These are phyloP conservation scores for Phascolomyces articulosus DNA, from an alignment of 371 early-diverging fungal genomes.

Conservation along the genomic window DNA sequence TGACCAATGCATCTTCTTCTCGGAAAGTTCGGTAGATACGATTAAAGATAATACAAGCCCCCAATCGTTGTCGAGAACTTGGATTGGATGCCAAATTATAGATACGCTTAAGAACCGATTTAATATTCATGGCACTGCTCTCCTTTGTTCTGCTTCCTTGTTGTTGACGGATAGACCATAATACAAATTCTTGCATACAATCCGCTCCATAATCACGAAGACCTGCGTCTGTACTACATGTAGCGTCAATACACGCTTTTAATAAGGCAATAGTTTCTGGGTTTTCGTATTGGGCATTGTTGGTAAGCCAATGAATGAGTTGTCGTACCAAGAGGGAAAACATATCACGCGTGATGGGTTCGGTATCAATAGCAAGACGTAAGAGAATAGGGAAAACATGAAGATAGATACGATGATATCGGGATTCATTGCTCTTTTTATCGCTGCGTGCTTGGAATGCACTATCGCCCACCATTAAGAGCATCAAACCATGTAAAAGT, in stretches of 20 bases:
- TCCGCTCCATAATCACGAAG: constrained; percentile 79
- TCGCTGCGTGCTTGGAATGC: constrained; percentile 53
- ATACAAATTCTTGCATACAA: constrained; percentile 74
- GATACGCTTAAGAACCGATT: constrained; percentile 69
- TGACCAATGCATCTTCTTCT: constrained; percentile 63
- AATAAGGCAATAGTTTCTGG: constrained; percentile 77
- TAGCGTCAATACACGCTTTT: constrained; percentile 70
- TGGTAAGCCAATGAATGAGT: constrained; percentile 83
- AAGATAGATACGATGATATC: constrained; percentile 63
- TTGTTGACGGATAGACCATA: constrained; percentile 77
- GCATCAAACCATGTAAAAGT: constrained; percentile 70
- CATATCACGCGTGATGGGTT: constrained; percentile 69
- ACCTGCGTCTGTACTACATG: constrained; percentile 57
- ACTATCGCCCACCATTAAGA: constrained; percentile 75
- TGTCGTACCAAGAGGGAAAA: constrained; percentile 66
- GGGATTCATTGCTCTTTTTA: constrained; percentile 47
- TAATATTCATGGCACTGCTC: constrained; percentile 64
- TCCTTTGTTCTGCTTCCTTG: constrained; percentile 29
- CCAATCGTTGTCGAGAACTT: constrained; percentile 67
- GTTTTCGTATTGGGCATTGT: constrained; percentile 72
- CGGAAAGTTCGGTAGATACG: constrained; percentile 70
- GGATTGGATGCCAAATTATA: constrained; percentile 67
- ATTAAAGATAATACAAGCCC: constrained; percentile 74
- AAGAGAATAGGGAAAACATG: constrained; percentile 74
- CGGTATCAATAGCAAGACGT: constrained; percentile 74